Evolutionary conservation across 371 early-diverging fungal genomes (phyloP).

Genomic region (Mucor lusitanicus): DNA sequence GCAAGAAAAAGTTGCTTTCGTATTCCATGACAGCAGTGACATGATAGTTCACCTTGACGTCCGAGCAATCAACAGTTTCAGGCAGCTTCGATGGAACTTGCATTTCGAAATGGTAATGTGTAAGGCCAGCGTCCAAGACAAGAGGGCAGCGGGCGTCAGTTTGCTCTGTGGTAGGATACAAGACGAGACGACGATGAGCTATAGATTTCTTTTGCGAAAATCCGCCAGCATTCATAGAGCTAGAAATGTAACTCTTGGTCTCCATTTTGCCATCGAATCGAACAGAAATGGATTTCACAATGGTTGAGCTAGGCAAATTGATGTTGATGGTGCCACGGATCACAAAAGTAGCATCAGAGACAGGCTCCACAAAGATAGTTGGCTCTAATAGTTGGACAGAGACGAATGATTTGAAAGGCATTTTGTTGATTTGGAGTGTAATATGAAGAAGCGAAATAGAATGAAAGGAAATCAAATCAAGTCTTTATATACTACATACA

Average conservation of each 20-base stretch:
- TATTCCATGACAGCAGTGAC: slow-evolving; percentile 18
- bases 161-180: slow-evolving; percentile 7
- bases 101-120: slow-evolving; percentile 22
- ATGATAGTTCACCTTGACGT: slow-evolving; percentile 15
- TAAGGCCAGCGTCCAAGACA: slow-evolving; percentile 8
- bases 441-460: neutral
- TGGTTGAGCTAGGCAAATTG: slow-evolving; percentile 12
- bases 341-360: neutral
- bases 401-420: slow-evolving; percentile 19
- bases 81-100: slow-evolving; percentile 19
- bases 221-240: slow-evolving; percentile 1
- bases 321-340: slow-evolving; percentile 17
- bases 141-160: neutral
- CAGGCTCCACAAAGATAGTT: slow-evolving; percentile 14
- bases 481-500: neutral
- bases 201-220: slow-evolving; percentile 1
- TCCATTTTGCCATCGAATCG: slow-evolving; percentile 17
- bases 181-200: slow-evolving; percentile 5
- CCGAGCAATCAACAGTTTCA: slow-evolving; percentile 15
- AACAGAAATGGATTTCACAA: slow-evolving; percentile 10
- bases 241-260: slow-evolving; percentile 3
- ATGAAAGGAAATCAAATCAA: neutral
- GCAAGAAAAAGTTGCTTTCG: neutral
- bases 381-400: slow-evolving; percentile 16
- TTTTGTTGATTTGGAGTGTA: neutral